Evolutionary conservation across 2,329 filamentous ascomycete genomes (phyloP), one percentile per base, ranked within the genome.

Genomic region (Fusarium sp.): DNA sequence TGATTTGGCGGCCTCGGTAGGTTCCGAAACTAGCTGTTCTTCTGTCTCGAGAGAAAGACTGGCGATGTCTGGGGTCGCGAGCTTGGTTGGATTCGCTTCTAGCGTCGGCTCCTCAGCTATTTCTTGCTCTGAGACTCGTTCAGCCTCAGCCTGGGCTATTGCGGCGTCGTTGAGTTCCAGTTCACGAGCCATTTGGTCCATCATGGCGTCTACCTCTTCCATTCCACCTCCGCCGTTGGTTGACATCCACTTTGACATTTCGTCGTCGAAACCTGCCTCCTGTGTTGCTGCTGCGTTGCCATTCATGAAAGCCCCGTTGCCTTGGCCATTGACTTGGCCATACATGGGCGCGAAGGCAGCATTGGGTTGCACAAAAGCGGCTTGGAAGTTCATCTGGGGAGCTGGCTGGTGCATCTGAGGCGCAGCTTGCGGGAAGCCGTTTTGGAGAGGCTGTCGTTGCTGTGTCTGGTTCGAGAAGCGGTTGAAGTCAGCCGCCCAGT

Each of bases 181-280:
- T 54, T 82, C 79, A 14, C 73, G 75, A 7, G 81, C 80, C 67
- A 83, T 76, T 54, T 79, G 75, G 34, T 82, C 80, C 78, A 83
- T 82, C 52, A 78, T 77, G 20, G 78, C 79, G 48, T 82, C 79
- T 4, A 82, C 79, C 30, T 81, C 73, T 23, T 76, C 71, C 74
- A 81, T 81, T 39, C 69, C 71, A 10, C 67, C 67, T 5, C 60
- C 58, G 20, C 76, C 74, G 42, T 83, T 77, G 15, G 55, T 71
- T 1, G 77, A 74, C 76, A 82, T 79, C 81, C 81, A 83, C 23
- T 71, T 73, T 7, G 75, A 73, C 76, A 83, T 79, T 40, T 83
- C 80, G 36, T 76, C 64, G 47, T 81, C 76, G 32, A 82, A 81
- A n/a, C 81, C 78, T 15, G 74, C 66, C 46, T 77, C 74, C 34